Base-by-base conservation (phyloP, 1,284 basidiomycete genomes). In the Malassezia nana region DNA sequence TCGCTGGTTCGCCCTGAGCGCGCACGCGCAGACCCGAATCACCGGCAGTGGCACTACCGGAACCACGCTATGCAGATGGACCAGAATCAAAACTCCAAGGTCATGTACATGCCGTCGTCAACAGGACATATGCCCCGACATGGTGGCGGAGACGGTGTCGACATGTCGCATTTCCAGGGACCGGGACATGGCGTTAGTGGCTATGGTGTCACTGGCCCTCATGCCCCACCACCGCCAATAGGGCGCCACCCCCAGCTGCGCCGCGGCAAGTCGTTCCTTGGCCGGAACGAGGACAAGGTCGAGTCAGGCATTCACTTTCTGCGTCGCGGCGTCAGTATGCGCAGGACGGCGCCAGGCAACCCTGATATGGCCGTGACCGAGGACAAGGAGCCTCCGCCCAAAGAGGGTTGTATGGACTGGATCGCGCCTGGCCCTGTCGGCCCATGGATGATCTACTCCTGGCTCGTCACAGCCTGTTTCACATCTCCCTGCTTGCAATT, bases 381-480 rank as follows among this genome's bases (percentile, higher is more conserved):
- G 6, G 38, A 53, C 31, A 60, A 59, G 33, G 57, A 38, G 29
- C 43, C 49, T 1, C 40, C 30, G n/a, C 18, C 30, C n/a, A 42
- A 56, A 26, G 47, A 42, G 4, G 51, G 51, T 20, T 46, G 22
- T n/a, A 41, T 50, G 8, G 54, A 56, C 13, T 49, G 58, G 18
- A 70, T 74, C 33, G 71, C 69, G 0, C 69, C 71, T 22, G 90
- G 90, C 8, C 91, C 92, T 15, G 84, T 90, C 60, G 85, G 89
- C 56, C 81, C 82, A 24, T 98, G 91, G 91, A 94, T 95, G 84
- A 83, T 88, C 61, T 99, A 94, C 77, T 95, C 88, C 77, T 86
- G 84, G 74, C 69, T 90, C 59, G 66, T 95, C 55, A 99, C 92
- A 15, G 82, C 81, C 71, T 86, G 84, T 73, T 79, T 92, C 22